These are phyloP conservation scores for Cryptosporidium tyzzeri DNA, from an alignment of 169 alveolate genomes.

Conservation along the genomic window DNA sequence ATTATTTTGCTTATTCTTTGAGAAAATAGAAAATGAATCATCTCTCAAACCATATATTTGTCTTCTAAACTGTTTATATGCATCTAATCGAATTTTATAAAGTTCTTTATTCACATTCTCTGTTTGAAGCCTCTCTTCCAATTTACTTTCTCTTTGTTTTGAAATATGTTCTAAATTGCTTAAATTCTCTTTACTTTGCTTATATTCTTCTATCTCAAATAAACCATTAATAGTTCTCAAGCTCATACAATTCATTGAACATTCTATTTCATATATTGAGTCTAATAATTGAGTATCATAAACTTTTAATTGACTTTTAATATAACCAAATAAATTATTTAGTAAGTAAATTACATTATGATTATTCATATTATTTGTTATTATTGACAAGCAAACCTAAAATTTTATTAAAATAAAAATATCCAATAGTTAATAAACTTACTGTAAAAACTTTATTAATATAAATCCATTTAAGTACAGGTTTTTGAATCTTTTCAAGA, in stretches of 20 bases:
- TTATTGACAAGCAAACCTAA: constrained; percentile 49
- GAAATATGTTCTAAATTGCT: background rate
- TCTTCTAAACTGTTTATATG: constrained; percentile 21
- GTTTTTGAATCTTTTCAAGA: constrained; percentile 12
- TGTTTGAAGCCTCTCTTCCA: background rate
- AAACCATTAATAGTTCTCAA: background rate
- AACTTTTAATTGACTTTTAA: constrained; percentile 7
- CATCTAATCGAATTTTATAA: background rate
- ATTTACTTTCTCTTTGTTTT: background rate
- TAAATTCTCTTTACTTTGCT: background rate
- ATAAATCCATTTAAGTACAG: constrained; percentile 39
- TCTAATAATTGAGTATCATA: constrained; percentile 48
- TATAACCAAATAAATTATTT: constrained; percentile 16
- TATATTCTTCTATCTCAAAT: background rate
- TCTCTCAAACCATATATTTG: constrained; percentile 26
- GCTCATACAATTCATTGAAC: constrained; percentile 23
- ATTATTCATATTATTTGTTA: constrained; percentile 21
- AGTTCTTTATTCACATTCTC: background rate
- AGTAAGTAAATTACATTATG: constrained; percentile 9
- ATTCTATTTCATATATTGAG: constrained; percentile 29
- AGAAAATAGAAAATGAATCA: constrained; percentile 32
- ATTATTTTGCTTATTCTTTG: background rate
- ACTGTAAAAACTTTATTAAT: constrained; percentile 46
- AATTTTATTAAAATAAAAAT: background rate
- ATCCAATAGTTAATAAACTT: constrained; percentile 20